Base-by-base conservation (phyloP, 2,329 filamentous ascomycete genomes). In the Cryphonectria carpinicola region DNA sequence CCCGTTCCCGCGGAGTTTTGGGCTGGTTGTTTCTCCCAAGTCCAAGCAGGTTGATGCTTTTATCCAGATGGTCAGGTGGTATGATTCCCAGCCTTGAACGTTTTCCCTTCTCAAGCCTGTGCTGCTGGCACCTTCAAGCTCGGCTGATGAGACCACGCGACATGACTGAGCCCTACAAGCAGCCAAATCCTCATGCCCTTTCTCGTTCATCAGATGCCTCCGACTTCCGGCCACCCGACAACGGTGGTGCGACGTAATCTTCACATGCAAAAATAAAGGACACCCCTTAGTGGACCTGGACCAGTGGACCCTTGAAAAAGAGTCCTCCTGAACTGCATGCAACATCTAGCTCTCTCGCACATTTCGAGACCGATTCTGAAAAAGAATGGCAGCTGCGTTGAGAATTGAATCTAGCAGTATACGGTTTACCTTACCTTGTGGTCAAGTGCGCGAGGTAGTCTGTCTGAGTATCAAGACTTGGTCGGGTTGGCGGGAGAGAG, bases 231-330 rank as follows among this genome's bases (percentile, higher is more conserved):
- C 22, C 19, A 61, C 32, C 58, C 32, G 58, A 39, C 35, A 58
- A 58, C 25, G 28, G 39, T 32, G 46, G 54, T 22, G 35, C 64
- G 64, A 65, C 64, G 64, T 65, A 65, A 65, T 65, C 64, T 65
- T 65, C 64, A 65, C 64, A 65, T 65, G 64, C 43, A 65, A 49
- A 22, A 13, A 14, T 8, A 13, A 7, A 13, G 4, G 43, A 49
- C 6, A n/a, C 46, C 6, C 46, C n/a, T 49, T 3, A 32, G 32
- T 32, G 32, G 32, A 32, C 32, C 32, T 49, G 46, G 46, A 22
- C 37, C 46, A 22, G 41, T 54, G 28, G 64, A 65, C 46, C 64
- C 64, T 32, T 65, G 32, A 49, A 49, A 52, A n/a, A 52, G 43
- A 32, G 32, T 32, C 32, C 32, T 25, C 14, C 37, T 46, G 35